A percentile compares a stretch with the other conserved stretches of the same genome.
Evolutionary conservation across 2,329 filamentous ascomycete species (phyloP).

Genomic region (Fusarium falciforme): DNA sequence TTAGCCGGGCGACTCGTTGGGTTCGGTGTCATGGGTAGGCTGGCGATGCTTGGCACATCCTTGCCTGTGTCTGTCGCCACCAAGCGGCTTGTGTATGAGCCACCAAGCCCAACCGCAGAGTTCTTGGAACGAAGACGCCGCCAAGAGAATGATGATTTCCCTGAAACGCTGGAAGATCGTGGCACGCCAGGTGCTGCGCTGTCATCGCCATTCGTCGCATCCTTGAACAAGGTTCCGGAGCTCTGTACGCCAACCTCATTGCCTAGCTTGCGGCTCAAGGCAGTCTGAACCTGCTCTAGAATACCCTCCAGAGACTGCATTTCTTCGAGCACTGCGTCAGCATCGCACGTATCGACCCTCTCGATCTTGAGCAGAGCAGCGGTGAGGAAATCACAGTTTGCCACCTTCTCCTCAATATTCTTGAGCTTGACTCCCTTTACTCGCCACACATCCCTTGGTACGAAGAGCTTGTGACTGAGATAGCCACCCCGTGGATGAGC

Average conservation of each 20-base stretch:
- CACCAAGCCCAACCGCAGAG: conserved; percentile 72
- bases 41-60: conserved; percentile 69
- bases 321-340: conserved; percentile 91
- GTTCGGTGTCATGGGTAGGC: conserved; percentile 79
- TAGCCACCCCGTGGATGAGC: conserved; percentile 93
- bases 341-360: conserved; percentile 87
- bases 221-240: conserved; percentile 79
- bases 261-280: conserved; percentile 86
- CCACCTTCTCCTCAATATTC: conserved; percentile 91
- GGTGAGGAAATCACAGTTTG: conserved; percentile 90
- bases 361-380: conserved; percentile 87
- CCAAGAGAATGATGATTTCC: conserved; percentile 86
- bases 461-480: conserved; percentile 88
- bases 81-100: conserved; percentile 55
- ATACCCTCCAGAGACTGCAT: conserved; percentile 90
- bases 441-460: conserved; percentile 92
- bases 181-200: conserved; percentile 56
- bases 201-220: conserved; percentile 66
- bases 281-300: conserved; percentile 84
- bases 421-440: conserved; percentile 95
- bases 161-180: conserved; percentile 71
- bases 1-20: conserved; percentile 76
- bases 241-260: conserved; percentile 89
- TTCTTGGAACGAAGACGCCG: conserved; percentile 90
- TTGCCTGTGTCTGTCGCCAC: conserved; percentile 40